Base-by-base conservation (phyloP, 768 basidiomycete genomes). In the Gautieria morchelliformis region DNA sequence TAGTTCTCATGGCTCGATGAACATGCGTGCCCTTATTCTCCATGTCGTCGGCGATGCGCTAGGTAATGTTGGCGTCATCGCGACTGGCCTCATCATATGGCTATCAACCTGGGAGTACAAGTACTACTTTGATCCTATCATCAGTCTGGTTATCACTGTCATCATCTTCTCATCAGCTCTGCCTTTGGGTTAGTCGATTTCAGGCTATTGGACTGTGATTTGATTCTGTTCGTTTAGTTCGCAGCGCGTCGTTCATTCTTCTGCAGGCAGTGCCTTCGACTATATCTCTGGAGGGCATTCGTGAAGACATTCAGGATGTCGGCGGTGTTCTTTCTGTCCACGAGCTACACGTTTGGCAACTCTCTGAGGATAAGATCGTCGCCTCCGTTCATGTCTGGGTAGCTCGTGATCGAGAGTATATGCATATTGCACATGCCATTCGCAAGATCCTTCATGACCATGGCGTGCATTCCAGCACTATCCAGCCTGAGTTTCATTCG, bases 41-140 rank as follows among this genome's bases (percentile, higher is more conserved):
- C 96, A 99, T 69, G 96, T 98, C 40, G 70, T 99, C 46, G 95
- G 95, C 35, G 95, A 99, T 73, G 95, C 95, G 56, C 79, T 99
- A 24, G 96, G 96, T 51, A 98, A 99, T 69, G 89, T 98, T 60
- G 96, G 96, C 53, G 96, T 99, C 60, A 96, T 99, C 59, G 84
- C 87, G 37, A 91, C 94, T 4, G 96, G 96, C 57, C 80, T 98
- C 11, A 75, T 98, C 66, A 96, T 99, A 66, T 94, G 92, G 93
- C 78, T 89, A 58, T 85, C 87, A 1, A 73, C 81, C 24, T 94
- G 89, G 84, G 71, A 73, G 63, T 93, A 81, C 78, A 92, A 88
- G 67, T 89, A 83, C 65, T 96, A 93, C 73, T 93, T 84, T 62
- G 96, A 99, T 68, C 96, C 96, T 0, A 68, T 87, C 41, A 93